Base-by-base conservation (phyloP, 2,329 filamentous ascomycete species). In the Penicillium sp. region DNA sequence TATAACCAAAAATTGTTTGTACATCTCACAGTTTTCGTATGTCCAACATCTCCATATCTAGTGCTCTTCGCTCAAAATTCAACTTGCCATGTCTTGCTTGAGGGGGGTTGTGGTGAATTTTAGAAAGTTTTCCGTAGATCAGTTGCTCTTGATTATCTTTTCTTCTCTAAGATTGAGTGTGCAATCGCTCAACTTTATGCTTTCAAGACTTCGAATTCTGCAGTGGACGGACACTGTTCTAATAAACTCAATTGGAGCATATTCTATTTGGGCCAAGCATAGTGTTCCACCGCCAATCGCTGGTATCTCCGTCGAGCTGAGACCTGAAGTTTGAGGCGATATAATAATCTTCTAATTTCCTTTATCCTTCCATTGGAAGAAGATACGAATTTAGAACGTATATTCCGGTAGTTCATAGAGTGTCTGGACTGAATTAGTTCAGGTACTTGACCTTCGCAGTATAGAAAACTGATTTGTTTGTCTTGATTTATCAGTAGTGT, bases 51-150 rank as follows among this genome's bases (percentile, higher is more conserved):
- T 13, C 52, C 59, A 10, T 62, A 66, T 38, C 66, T 65, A 3
- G 42, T 63, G 14, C 5, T 60, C 3, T 62, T 67, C 30, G 68
- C 66, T 25, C 60, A 46, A 11, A 62, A 61, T 66, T 25, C 57
- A 65, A 43, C 59, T 70, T 19, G 68, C 52, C 57, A 61, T 59
- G 19, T 11, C 57, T 57, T 26, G 37, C 6, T 53, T 35, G 13
- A 11, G 6, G 14, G 25, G n/a, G 19, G 1, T 43, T 43, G n/a
- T 43, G 30, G 14, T 40, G 25, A 28, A 16, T 46, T 4, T 33
- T 22, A 26, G 26, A 33, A 6, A 25, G 7, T 6, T 10, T 13
- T 1, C 30, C 6, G 45, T 48, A 16, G 2, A 30, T 2, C 8
- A n/a, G n/a, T 48, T 10, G 7, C 2, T 16, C 43, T 45, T 26